Evolutionary conservation across 441 rosid species (phyloP).

Genomic region (Gossypium schwendimanii): DNA sequence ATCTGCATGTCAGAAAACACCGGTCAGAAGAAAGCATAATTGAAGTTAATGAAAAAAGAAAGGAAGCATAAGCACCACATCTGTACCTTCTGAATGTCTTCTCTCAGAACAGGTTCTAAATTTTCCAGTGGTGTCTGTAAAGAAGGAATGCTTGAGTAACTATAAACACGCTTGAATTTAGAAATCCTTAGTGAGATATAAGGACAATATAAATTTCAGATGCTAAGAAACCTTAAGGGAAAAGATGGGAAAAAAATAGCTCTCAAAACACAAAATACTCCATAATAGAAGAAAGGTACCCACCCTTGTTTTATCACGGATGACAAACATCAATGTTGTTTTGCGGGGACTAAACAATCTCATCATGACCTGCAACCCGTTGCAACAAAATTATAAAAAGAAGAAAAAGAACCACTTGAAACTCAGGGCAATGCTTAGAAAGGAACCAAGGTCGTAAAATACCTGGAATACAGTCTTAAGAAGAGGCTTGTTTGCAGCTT

Average conservation of each 20-base stretch:
- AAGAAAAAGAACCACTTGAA: not conserved
- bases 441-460: constrained; percentile 6
- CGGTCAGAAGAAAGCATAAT: constrained; percentile 14
- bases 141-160: constrained; percentile 15
- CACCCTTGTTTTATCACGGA: constrained; percentile 98
- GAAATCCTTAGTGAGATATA: constrained; percentile 3
- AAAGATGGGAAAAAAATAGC: not conserved
- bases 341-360: constrained; percentile 98
- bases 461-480: constrained; percentile 99
- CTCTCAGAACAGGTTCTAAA: constrained; percentile 91
- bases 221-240: not conserved
- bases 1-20: constrained; percentile 48
- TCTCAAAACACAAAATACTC: constrained; percentile 5
- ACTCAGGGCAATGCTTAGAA: not conserved
- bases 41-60: not conserved
- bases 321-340: constrained; percentile 96
- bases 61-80: constrained; percentile 17
- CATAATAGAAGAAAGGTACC: constrained; percentile 18
- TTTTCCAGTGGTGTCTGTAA: constrained; percentile 92
- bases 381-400: not conserved
- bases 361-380: constrained; percentile 86
- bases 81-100: constrained; percentile 91
- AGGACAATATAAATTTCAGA: not conserved
- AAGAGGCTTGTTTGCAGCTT: constrained; percentile 96
- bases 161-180: not conserved